Conservation (phyloP, 1,284 basidiomycete genomes). For the Lignosus rhinocerotis region DNA sequence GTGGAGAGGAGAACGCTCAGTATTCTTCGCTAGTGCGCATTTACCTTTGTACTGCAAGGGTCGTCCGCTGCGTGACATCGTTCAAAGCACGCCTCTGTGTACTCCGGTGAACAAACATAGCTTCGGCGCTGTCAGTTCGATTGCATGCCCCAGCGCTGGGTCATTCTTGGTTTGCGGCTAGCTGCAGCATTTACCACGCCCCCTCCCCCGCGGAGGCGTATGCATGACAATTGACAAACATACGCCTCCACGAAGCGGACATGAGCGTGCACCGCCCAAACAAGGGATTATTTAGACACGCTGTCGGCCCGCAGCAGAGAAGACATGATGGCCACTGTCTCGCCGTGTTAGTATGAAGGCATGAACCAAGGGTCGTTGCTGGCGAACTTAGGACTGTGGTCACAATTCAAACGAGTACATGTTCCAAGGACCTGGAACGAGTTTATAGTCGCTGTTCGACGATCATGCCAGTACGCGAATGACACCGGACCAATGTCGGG, state of each 20-base stretch:
- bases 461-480: neutral
- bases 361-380: neutral
- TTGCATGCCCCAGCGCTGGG: neutral
- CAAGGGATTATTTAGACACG: neutral
- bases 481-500: conserved; percentile 10
- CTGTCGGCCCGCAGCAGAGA: neutral
- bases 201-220: neutral
- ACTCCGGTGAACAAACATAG: neutral
- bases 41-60: neutral
- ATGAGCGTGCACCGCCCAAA: neutral
- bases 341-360: neutral
- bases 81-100: neutral
- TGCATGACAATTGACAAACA: conserved; percentile 4
- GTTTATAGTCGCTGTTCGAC: no score
- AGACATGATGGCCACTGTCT: neutral
- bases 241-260: neutral
- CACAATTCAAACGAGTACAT: no score
- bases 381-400: no score
- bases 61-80: conserved; percentile 1
- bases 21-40: neutral
- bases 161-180: neutral
- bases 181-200: neutral
- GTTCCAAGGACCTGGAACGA: no score
- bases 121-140: neutral
- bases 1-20: neutral